Evolutionary conservation across 2,329 filamentous ascomycete species (phyloP), one percentile per base, ranked within the genome.

Genomic region (Phialophora expanda): DNA sequence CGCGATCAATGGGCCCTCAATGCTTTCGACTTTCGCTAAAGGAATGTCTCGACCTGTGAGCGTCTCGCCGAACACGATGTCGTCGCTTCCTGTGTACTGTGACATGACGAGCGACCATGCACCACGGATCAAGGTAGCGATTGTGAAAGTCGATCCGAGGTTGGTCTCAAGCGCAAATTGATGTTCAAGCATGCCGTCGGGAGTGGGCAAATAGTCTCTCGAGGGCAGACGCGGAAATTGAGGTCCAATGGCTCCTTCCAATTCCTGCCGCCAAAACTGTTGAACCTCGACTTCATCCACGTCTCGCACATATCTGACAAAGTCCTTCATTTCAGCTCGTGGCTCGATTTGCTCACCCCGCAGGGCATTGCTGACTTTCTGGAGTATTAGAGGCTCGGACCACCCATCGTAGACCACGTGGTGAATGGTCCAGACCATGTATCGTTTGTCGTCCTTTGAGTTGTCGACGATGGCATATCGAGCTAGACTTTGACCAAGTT

Each of bases 341-440:
- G 34, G n/a, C 17, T 48, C 22, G 14, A 51, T 56, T 34, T 57
- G 22, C 26, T 56, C 28, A 17, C 61, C 66, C 32, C 56, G 51
- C 65, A 80, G 79, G 20, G 77, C 75, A 28, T 77, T 73, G 48
- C 78, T 75, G 2, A 81, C 75, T 62, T 75, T 75, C 17, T 74
- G 71, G 53, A 79, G 73, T 28, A 80, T 73, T 14, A 78, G 70
- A 3, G 76, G 74, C 58, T 79, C 71, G 53, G 77, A 80, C 79
- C 77, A 81, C 9, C 83, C 83, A 73, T 85, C 83, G 66, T 85
- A 85, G 1, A 85, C 74, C 4, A 81, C 81, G 61, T 85, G 83
- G 64, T 85, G 83, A 58, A 83, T 78, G 0, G 81, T 81, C 75
- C 82, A 82, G 3, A 83, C 76, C 20, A 85, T 80, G 68, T 82